Base-by-base conservation (phyloP, 768 basidiomycete species). In the Macrolepiota dolichaula region DNA sequence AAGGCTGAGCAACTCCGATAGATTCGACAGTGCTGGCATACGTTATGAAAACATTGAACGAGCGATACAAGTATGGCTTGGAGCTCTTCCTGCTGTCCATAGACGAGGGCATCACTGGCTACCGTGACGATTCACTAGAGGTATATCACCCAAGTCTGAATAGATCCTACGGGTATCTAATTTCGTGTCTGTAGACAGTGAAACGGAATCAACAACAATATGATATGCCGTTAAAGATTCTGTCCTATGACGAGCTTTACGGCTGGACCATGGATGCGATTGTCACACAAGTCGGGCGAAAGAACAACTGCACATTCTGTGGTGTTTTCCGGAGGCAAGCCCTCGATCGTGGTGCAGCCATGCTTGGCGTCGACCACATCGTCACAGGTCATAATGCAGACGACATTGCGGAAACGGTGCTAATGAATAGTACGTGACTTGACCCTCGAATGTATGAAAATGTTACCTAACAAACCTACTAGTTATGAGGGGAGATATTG, bases 261-360 rank as follows among this genome's bases (percentile, higher is more conserved):
- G 97, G 97, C 17, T 98, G 97, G 96, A 98, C 96, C 1, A 99
- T 99, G 96, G 97, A 99, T 67, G 83, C 85, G 15, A 92, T 99
- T 59, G 96, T 99, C 50, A 82, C 87, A n/a, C 88, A 96, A 72
- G 86, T 98, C 25, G 97, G 97, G 35, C 87, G 85, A 77, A 97
- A 97, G 81, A 98, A 97, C 68, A 99, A 98, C 68, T 99, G 97
- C 74, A 99, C 97, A 0, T 99, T 98, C 75, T 99, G 97, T 68
- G 97, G 97, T 19, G 97, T 99, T 2, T 99, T 99, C 70, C 81
- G 97, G 59, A 82, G 97, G 49, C 97, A 98, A 71, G 97, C 97
- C 0, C 83, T 99, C 25, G 97, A 99, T 76, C 83, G 96, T 62
- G 97, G 97, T 1, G 97, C 96, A 3, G 85, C 90, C 3, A 84